A percentile compares a stretch with the other conserved stretches of the same genome.
phyloP scores from a whole-genome alignment of 2,329 filamentous ascomycete genomes.

The Alternaria sp. region DNA sequence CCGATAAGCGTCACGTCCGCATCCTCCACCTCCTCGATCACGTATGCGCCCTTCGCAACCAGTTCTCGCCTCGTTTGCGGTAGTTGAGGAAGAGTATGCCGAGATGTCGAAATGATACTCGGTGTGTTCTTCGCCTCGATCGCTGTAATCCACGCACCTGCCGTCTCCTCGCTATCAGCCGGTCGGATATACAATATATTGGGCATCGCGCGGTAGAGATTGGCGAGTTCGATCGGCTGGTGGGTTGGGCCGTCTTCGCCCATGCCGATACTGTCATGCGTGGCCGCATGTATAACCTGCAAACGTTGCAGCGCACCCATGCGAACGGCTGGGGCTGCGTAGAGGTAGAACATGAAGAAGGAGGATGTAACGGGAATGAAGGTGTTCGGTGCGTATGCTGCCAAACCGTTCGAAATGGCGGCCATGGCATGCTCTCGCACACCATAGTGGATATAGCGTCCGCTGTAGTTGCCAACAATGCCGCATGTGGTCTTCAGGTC shows the following conservation, averaged over 20 bases:
- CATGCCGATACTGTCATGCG: slow-evolving; percentile 63
- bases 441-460: slow-evolving; percentile 58
- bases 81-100: slow-evolving; percentile 54
- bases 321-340: slow-evolving; percentile 64
- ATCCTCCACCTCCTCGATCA: slow-evolving; percentile 48
- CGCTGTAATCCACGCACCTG: slow-evolving; percentile 60
- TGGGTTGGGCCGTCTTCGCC: slow-evolving; percentile 68
- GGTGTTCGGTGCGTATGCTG: slow-evolving; percentile 54
- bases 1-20: slow-evolving; percentile 55
- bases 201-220: slow-evolving; percentile 68
- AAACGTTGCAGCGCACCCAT: slow-evolving; percentile 66
- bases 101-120: slow-evolving; percentile 57
- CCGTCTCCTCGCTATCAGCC: slow-evolving; percentile 63
- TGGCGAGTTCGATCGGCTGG: slow-evolving; percentile 64
- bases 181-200: slow-evolving; percentile 67
- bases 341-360: slow-evolving; percentile 70
- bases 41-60: slow-evolving; percentile 55
- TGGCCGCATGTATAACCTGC: slow-evolving; percentile 65
- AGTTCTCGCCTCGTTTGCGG: slow-evolving; percentile 47
- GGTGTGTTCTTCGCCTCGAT: slow-evolving; percentile 51
- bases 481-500: slow-evolving; percentile 49
- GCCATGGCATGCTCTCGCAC: slow-evolving; percentile 48
- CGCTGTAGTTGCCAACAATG: slow-evolving; percentile 61
- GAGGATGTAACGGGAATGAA: slow-evolving; percentile 63
- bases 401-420: slow-evolving; percentile 60